phyloP scores from a whole-genome alignment of 768 basidiomycete species.

The Suillus tomentosus region DNA sequence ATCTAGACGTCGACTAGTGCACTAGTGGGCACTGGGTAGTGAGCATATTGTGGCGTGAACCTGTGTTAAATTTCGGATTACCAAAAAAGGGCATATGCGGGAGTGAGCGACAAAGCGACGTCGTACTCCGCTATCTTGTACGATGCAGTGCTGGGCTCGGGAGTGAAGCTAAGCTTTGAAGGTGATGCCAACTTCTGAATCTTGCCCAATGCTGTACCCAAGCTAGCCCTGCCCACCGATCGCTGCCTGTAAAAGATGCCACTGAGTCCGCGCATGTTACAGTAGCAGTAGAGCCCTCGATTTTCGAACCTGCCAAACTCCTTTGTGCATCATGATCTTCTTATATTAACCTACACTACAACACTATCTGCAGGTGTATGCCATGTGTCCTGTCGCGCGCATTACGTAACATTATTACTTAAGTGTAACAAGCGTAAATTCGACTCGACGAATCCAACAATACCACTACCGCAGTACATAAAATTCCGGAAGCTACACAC shows the following conservation, averaged over 20 bases:
- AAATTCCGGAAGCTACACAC: conserved; percentile 30
- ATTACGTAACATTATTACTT: not conserved
- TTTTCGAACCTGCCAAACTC: not conserved
- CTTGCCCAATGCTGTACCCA: not conserved
- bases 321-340: not conserved
- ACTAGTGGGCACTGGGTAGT: not conserved
- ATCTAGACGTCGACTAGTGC: not conserved
- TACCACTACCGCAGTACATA: conserved; percentile 21
- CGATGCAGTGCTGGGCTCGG: not conserved
- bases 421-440: not conserved
- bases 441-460: not conserved
- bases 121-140: not conserved
- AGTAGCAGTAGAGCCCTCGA: no score
- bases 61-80: not conserved
- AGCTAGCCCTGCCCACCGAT: not conserved
- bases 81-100: not conserved
- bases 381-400: no score
- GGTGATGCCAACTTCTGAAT: not conserved
- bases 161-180: not conserved
- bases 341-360: not conserved
- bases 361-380: not conserved
- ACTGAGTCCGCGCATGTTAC: no score
- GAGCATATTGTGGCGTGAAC: not conserved
- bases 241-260: not conserved
- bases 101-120: not conserved